phyloP scores from a whole-genome alignment of 78 protist species.

The Dictyostelium brefeldianum region DNA sequence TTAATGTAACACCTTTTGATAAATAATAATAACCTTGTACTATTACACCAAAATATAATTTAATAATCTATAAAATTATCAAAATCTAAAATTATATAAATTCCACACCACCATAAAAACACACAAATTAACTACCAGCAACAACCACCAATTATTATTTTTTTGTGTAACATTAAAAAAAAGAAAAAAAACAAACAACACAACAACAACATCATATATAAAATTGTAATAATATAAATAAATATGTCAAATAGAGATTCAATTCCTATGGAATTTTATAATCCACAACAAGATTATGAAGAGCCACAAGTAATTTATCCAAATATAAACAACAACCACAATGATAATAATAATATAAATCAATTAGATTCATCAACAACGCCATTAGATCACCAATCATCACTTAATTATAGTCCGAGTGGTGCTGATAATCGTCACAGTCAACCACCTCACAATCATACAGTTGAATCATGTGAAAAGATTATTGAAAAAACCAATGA shows the following conservation, averaged over 20 bases:
- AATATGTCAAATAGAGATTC: constrained; percentile 13
- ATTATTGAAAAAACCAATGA: not conserved
- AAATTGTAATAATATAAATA: not conserved
- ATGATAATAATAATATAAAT: not conserved
- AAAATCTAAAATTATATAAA: too few species aligned
- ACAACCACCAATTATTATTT: too few species aligned
- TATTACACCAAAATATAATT: too few species aligned
- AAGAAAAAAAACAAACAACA: not conserved
- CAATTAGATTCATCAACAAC: constrained; percentile 2
- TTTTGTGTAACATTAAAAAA: too few species aligned
- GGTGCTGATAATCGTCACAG: not conserved
- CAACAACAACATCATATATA: not conserved
- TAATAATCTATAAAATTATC: too few species aligned
- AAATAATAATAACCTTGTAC: too few species aligned
- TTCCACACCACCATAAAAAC: too few species aligned
- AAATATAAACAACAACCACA: not conserved
- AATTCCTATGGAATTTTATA: constrained; percentile 24
- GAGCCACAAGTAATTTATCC: not conserved
- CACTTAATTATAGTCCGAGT: too few species aligned
- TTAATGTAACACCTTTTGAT: too few species aligned
- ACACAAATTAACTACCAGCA: too few species aligned
- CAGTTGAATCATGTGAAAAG: not conserved
- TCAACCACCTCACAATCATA: too few species aligned
- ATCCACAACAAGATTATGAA: not conserved
- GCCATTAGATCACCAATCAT: not conserved